Conservation (phyloP, 768 basidiomycete species). For the Cyclocybe aegerita region DNA sequence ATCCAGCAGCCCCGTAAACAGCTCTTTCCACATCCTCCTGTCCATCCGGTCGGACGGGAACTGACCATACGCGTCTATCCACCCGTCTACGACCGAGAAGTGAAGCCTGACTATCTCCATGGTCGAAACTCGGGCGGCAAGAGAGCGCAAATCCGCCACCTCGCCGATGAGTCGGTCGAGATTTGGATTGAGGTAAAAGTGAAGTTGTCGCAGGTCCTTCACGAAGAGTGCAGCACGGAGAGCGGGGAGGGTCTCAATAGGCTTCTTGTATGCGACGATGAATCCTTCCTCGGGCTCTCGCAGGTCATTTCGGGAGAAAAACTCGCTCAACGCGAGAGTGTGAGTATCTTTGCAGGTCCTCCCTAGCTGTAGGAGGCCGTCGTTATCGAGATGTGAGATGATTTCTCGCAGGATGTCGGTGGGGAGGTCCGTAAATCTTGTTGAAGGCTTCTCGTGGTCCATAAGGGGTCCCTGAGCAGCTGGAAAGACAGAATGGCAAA, state of each 20-base stretch:
- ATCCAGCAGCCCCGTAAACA: conserved; percentile 3
- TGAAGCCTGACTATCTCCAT: conserved; percentile 6
- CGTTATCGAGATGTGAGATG: conserved; percentile 5
- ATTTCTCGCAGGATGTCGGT: conserved; percentile 8
- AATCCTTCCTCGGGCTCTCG: conserved; percentile 2
- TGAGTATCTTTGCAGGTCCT: conserved; percentile 5
- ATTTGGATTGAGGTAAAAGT: conserved; percentile 8
- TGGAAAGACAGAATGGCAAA: no score
- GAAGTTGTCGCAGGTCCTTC: conserved; percentile 1
- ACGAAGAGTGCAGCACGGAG: conserved; percentile 8
- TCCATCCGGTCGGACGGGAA: not conserved
- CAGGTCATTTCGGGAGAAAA: conserved; percentile 6
- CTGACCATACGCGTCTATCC: not conserved
- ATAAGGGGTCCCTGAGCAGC: no score
- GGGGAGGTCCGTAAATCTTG: not conserved
- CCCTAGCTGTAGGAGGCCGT: conserved; percentile 4
- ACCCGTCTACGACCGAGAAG: conserved; percentile 7
- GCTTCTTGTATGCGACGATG: conserved; percentile 9
- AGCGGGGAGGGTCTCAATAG: conserved; percentile 6
- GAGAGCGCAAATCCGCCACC: conserved; percentile 1
- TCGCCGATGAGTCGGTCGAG: conserved; percentile 5
- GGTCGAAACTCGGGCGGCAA: conserved; percentile 3
- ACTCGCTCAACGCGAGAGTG: not conserved
- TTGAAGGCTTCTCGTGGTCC: no score
- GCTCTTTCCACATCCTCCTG: not conserved